Conservation (phyloP, 179 eudicot species). For the Camellia oleifera region DNA sequence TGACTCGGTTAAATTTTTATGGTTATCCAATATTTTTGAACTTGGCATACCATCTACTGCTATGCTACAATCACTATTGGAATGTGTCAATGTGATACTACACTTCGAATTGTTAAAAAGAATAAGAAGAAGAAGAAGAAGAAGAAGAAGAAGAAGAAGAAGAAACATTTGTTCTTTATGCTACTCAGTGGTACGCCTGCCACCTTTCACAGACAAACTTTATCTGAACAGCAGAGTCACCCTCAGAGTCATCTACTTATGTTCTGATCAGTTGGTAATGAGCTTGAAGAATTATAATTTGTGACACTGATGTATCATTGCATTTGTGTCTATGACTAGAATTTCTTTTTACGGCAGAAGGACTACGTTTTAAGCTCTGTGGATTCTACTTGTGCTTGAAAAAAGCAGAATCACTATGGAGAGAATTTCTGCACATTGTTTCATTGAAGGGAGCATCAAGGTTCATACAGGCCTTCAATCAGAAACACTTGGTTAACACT, state of each 20-base stretch:
- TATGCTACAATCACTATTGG: neutral
- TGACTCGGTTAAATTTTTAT: neutral
- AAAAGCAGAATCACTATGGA: slow-evolving; percentile 28
- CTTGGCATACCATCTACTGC: neutral
- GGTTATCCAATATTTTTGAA: neutral
- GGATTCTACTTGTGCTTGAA: neutral
- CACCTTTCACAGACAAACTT: neutral
- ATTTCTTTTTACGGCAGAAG: neutral
- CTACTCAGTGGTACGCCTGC: neutral
- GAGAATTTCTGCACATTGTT: slow-evolving; percentile 46
- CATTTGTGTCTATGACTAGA: neutral
- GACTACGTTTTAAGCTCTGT: neutral
- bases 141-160: too few species aligned
- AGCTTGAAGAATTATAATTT: too few species aligned
- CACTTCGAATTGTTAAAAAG: neutral
- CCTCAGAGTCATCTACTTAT: neutral
- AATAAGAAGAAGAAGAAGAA: too few species aligned
- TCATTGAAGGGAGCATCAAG: slow-evolving; percentile 63
- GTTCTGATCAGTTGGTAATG: neutral
- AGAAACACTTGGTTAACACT: slow-evolving; percentile 18
- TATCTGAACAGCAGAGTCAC: neutral
- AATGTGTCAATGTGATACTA: neutral
- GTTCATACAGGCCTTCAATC: slow-evolving; percentile 62
- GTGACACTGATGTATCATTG: neutral
- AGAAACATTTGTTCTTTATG: too few species aligned